Percentiles rank a stretch among this genome's conserved stretches.
Conservation (phyloP, 192 early-diverging fungal species). For the Backusella liffmaniae region DNA sequence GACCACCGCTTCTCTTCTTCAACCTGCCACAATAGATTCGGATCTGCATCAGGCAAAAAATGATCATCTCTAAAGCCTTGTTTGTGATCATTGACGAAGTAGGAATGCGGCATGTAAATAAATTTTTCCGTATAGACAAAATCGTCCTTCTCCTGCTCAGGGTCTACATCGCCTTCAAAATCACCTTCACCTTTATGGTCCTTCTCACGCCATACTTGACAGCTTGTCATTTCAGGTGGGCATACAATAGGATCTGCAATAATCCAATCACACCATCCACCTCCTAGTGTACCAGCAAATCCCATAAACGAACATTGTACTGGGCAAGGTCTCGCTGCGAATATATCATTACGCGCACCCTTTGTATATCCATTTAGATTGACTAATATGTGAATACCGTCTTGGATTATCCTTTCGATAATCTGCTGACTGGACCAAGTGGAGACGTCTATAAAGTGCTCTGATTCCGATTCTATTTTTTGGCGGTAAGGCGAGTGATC, state of each 20-base stretch:
- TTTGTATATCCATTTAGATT: constrained; percentile 98
- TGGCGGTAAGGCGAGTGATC: constrained; percentile 77
- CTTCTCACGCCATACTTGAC: constrained; percentile 53
- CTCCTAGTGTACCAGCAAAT: constrained; percentile 90
- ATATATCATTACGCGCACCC: constrained; percentile 90
- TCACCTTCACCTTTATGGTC: constrained; percentile 38
- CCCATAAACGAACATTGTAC: constrained; percentile 93
- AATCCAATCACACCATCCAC: constrained; percentile 83
- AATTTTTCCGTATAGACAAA: constrained; percentile 88
- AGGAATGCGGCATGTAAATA: constrained; percentile 90
- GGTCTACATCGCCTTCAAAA: constrained; percentile 56
- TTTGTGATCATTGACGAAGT: constrained; percentile 93
- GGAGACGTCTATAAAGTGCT: constrained; percentile 78
- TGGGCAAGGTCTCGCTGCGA: constrained; percentile 87
- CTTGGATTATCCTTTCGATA: constrained; percentile 68
- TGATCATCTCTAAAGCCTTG: constrained; percentile 81
- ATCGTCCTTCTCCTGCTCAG: constrained; percentile 51
- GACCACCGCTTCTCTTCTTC: constrained; percentile 80
- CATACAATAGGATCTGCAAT: constrained; percentile 75
- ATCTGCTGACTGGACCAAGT: constrained; percentile 72
- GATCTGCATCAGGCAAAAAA: not conserved
- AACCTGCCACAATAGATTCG: constrained; percentile 61
- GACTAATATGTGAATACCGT: constrained; percentile 86
- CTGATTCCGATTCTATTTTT: constrained; percentile 78
- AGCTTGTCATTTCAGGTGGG: constrained; percentile 65